phyloP scores from a whole-genome alignment of 345 rosid genomes.

The Murraya paniculata region DNA sequence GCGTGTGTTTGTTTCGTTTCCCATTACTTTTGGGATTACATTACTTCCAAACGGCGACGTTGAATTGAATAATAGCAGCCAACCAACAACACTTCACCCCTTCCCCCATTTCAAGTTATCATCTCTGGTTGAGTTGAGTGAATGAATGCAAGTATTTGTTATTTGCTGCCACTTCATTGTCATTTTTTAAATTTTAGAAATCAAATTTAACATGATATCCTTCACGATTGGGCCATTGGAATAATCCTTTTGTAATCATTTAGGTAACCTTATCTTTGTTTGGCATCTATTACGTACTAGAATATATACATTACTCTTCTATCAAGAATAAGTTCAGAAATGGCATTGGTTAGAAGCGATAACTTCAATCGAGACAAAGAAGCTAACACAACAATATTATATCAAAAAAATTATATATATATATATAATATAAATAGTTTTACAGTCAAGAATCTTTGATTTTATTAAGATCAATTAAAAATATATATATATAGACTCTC shows the following conservation, averaged over 20 bases:
- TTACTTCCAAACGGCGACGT: background rate
- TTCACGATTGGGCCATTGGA: background rate
- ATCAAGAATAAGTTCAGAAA: background rate
- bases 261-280: background rate
- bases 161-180: background rate
- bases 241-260: background rate
- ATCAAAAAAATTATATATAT: no score
- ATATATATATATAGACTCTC: no score
- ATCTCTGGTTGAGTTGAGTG: background rate
- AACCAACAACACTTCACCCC: background rate
- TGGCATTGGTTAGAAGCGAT: no score
- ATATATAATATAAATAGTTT: no score
- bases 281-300: background rate
- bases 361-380: no score
- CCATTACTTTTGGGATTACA: background rate
- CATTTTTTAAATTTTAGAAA: background rate
- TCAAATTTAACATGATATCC: background rate
- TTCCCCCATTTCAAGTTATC: background rate
- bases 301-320: background rate
- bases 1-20: background rate
- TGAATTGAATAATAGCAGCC: background rate
- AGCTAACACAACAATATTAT: no score
- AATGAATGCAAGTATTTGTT: background rate
- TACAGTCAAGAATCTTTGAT: no score
- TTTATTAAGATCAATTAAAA: no score